Evolutionary conservation across 177 flowering plant species (phyloP).

Genomic region (Vitis hybrid): DNA sequence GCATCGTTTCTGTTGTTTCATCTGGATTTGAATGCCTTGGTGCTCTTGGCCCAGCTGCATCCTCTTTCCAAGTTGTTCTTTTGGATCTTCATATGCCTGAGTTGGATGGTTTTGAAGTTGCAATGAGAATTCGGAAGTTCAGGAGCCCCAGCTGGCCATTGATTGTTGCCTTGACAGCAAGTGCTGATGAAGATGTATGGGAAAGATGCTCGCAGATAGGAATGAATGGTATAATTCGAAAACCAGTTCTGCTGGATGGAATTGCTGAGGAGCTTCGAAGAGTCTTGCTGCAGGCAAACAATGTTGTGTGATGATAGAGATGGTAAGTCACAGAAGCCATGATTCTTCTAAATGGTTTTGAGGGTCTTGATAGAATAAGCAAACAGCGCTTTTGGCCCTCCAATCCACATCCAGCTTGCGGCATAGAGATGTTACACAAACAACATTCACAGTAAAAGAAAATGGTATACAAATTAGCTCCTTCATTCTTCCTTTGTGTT

Average conservation of each 20-base stretch:
- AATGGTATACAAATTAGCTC: constrained; percentile 30
- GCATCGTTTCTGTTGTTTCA: constrained; percentile 56
- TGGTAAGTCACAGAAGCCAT: not conserved
- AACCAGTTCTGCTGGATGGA: constrained; percentile 56
- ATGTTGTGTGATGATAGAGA: constrained; percentile 20
- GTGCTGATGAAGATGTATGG: constrained; percentile 52
- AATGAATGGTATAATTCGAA: constrained; percentile 62
- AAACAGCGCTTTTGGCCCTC: not conserved
- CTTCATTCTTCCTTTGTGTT: constrained; percentile 2
- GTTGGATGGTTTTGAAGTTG: constrained; percentile 70
- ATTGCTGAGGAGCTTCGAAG: constrained; percentile 61
- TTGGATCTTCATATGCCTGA: constrained; percentile 71
- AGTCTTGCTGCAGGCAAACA: constrained; percentile 46
- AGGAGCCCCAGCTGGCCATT: constrained; percentile 66
- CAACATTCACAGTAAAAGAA: constrained; percentile 14
- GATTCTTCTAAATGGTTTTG: not conserved
- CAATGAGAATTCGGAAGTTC: constrained; percentile 55
- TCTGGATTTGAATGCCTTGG: constrained; percentile 69
- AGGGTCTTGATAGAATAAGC: constrained; percentile 12
- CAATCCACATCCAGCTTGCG: constrained; percentile 4
- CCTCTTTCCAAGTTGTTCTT: constrained; percentile 47
- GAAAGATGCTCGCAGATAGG: constrained; percentile 58
- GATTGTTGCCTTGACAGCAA: constrained; percentile 57
- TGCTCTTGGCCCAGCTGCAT: constrained; percentile 40
- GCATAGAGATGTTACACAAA: constrained; percentile 27